These are phyloP conservation scores for Gynochthodes officinalis DNA, from an alignment of 257 asterid genomes.

Conservation along the genomic window DNA sequence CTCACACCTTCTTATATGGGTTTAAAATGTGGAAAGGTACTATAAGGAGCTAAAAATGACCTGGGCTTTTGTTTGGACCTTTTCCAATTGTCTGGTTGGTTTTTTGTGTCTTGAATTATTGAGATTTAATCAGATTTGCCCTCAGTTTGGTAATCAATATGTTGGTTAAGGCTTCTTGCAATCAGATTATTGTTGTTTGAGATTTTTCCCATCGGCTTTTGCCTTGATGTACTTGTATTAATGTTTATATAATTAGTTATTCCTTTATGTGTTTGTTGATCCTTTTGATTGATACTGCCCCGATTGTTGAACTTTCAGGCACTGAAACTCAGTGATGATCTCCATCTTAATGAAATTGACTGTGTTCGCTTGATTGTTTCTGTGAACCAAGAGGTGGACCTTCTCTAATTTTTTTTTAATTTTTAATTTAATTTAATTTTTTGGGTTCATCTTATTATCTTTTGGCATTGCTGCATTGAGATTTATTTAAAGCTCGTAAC, in stretches of 20 bases:
- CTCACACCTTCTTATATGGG: too few species aligned
- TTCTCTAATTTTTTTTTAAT: constrained; percentile 6
- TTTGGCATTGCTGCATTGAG: not conserved
- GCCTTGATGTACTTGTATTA: not conserved
- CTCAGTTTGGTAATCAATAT: not conserved
- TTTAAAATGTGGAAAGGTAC: not conserved
- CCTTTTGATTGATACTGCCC: constrained; percentile 22
- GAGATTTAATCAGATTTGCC: not conserved
- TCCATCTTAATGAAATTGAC: constrained; percentile 90
- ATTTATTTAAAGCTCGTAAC: not conserved
- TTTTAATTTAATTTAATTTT: not conserved
- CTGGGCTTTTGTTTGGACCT: not conserved
- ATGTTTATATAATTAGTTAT: not conserved
- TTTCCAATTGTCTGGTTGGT: not conserved
- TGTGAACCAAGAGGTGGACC: constrained; percentile 86
- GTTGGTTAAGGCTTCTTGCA: not conserved
- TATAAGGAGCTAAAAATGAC: not conserved
- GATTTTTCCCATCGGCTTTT: not conserved
- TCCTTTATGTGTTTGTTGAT: constrained; percentile 12
- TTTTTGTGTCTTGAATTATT: not conserved
- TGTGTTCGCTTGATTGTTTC: constrained; percentile 76
- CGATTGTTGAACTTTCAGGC: constrained; percentile 46
- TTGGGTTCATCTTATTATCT: not conserved
- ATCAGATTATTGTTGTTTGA: too few species aligned
- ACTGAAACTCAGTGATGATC: constrained; percentile 87